Conservation (phyloP, 2,329 filamentous ascomycete genomes). For the Pseudogymnoascus verrucosus region DNA sequence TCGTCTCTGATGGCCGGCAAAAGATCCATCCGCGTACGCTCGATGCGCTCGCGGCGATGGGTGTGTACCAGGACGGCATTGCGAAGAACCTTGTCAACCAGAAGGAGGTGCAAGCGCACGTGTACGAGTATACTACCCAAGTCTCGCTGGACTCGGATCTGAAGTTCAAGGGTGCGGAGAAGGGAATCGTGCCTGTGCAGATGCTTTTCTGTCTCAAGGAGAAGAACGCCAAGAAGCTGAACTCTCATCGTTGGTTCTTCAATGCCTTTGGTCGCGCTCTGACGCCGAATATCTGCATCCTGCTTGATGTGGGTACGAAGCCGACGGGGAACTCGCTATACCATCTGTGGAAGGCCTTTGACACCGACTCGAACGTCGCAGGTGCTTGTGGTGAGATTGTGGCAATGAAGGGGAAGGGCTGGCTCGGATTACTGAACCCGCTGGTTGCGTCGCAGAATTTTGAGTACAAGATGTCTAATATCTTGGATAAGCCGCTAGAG, state of each 20-base stretch:
- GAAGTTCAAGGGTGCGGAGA: slow-evolving; percentile 98
- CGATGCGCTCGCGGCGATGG: slow-evolving; percentile 91
- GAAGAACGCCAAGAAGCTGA: slow-evolving; percentile 94
- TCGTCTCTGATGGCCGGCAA: slow-evolving; percentile 89
- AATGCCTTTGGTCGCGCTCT: slow-evolving; percentile 91
- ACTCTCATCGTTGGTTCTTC: slow-evolving; percentile 99
- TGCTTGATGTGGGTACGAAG: slow-evolving; percentile 92
- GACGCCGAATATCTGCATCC: slow-evolving; percentile 92
- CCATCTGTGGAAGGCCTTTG: slow-evolving; percentile 97
- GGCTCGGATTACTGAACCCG: slow-evolving; percentile 79
- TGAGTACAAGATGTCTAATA: slow-evolving; percentile 99
- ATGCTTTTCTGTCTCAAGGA: slow-evolving; percentile 99
- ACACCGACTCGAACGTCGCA: slow-evolving; percentile 93
- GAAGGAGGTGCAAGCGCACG: slow-evolving; percentile 88
- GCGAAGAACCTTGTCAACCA: slow-evolving; percentile 98
- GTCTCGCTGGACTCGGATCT: slow-evolving; percentile 91
- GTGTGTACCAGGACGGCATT: slow-evolving; percentile 96
- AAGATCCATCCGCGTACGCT: slow-evolving; percentile 90
- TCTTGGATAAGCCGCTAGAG: slow-evolving; percentile 93
- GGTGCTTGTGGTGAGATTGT: slow-evolving; percentile 97
- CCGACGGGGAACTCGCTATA: slow-evolving; percentile 88
- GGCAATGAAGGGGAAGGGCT: slow-evolving; percentile 84
- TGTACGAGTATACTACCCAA: slow-evolving; percentile 98
- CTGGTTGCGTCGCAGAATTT: slow-evolving; percentile 97
- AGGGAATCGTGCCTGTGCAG: slow-evolving; percentile 95